Conservation (phyloP, 495 filamentous ascomycete genomes). For the Margaritispora aquatica region DNA sequence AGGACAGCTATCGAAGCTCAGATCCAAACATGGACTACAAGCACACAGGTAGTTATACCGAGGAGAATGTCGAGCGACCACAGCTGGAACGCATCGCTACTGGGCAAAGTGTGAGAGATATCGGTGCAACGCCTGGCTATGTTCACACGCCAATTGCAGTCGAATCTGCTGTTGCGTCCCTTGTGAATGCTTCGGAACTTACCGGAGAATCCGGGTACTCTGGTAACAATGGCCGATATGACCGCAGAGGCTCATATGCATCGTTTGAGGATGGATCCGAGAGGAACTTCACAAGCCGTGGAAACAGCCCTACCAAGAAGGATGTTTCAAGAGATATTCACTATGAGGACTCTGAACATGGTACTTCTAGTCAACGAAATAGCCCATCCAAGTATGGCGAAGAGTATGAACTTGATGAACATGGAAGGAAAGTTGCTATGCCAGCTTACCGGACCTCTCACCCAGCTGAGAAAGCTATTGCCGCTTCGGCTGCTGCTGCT, state of each 20-base stretch:
- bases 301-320: conserved; percentile 21
- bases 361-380: conserved; percentile 13
- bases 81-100: conserved; percentile 55
- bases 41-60: conserved; percentile 54
- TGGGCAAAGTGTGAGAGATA: conserved; percentile 60
- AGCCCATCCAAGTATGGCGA: conserved; percentile 22
- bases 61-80: conserved; percentile 57
- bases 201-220: conserved; percentile 39
- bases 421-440: conserved; percentile 45
- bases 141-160: conserved; percentile 64
- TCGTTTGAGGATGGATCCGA: conserved; percentile 37
- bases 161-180: conserved; percentile 82
- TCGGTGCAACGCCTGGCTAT: conserved; percentile 68
- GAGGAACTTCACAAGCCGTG: conserved; percentile 22
- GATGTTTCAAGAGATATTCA: conserved; percentile 5
- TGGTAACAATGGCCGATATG: conserved; percentile 17
- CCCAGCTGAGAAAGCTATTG: conserved; percentile 41
- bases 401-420: conserved; percentile 48
- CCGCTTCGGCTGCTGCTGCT: conserved; percentile 41
- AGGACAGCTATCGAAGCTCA: conserved; percentile 32
- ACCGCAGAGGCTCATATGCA: conserved; percentile 28
- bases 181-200: conserved; percentile 73
- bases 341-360: conserved; percentile 25
- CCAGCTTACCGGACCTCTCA: conserved; percentile 29
- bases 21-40: conserved; percentile 41